Evolutionary conservation across 108 stramenopile genomes (phyloP), one percentile per base, ranked within the genome.

Genomic region (Cylindrotheca fusiformis): DNA sequence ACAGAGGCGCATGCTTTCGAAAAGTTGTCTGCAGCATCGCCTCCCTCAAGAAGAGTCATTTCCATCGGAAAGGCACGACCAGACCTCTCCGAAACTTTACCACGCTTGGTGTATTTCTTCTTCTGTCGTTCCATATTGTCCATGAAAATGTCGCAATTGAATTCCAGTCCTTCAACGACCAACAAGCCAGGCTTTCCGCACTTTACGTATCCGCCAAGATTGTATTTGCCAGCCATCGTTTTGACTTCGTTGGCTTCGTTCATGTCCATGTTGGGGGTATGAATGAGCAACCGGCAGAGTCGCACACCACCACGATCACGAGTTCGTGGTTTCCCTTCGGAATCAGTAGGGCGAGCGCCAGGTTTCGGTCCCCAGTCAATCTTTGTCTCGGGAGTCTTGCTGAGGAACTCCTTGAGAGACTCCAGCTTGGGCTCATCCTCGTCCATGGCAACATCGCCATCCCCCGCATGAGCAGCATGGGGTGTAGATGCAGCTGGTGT

Each of bases 181-280:
- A 86, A 75, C 17, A 83, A 48, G 1, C 85, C 85, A 2, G 85
- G 79, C 71, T 77, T 79, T 17, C 85, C 85, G 57, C 67, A 59
- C 58, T 82, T 80, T 24, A 69, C 69, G 72, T 76, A 87, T 52
- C 85, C 85, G 26, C 85, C 85, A 21, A 87, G 58, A 23, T 83
- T 79, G 56, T 81, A 79, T 36, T 86, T 73, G 4, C 63, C 52
- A 45, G 85, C 72, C 65, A 67, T 67, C 3, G 51, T 63, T 33
- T 74, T 63, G 26, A 74, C 54, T 17, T 67, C 72, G 18, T 46
- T 50, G 32, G 65, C 65, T 26, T 67, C 64, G 47, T 66, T 24
- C 18, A 4, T 60, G 17, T 46, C 48, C 58, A 74, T 52, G 17
- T 58, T 44, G 23, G 32, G 27, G 20, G 53, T 47, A 31, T 49